A percentile compares a stretch with the other conserved stretches of the same genome.
Evolutionary conservation across 176 grass and related monocot genomes (phyloP).

Genomic region (Microstegium vimineum): DNA sequence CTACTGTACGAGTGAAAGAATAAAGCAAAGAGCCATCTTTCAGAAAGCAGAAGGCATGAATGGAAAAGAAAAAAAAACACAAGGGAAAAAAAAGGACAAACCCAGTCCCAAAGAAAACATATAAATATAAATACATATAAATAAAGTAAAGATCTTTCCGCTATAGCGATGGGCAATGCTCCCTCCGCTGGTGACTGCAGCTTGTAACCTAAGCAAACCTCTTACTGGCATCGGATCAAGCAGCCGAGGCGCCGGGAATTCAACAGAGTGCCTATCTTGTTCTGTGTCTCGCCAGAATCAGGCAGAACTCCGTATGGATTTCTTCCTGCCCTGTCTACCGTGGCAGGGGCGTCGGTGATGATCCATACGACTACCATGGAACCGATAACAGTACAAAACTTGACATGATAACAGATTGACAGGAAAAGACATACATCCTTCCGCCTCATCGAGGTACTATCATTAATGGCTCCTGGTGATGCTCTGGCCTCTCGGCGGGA

Average conservation of each 20-base stretch:
- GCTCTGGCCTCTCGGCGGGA: constrained; percentile 49
- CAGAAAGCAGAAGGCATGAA: not conserved
- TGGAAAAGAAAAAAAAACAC: not conserved
- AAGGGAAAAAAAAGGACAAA: not conserved
- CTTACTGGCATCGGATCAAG: not conserved
- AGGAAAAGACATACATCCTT: constrained; percentile 71
- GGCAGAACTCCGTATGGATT: constrained; percentile 1
- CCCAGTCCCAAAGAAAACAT: not conserved
- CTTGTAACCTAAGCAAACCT: constrained; percentile 14
- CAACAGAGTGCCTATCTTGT: constrained; percentile 34
- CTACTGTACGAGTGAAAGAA: not conserved
- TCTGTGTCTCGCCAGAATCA: constrained; percentile 15
- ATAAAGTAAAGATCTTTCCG: constrained; percentile 1
- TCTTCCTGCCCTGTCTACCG: constrained; percentile 6
- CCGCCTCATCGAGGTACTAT: constrained; percentile 48
- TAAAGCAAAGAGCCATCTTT: not conserved
- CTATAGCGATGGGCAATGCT: not conserved
- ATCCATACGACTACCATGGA: constrained; percentile 27
- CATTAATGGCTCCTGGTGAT: constrained; percentile 35
- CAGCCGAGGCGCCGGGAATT: not conserved
- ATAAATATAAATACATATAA: not conserved
- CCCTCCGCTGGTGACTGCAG: not conserved
- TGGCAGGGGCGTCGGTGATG: constrained; percentile 1
- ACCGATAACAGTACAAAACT: constrained; percentile 50
- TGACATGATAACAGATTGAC: constrained; percentile 51